Evolutionary conservation across 371 early-diverging fungal species (phyloP), one percentile per base, ranked within the genome.

Genomic region (Quaeritorhiza haematococci): DNA sequence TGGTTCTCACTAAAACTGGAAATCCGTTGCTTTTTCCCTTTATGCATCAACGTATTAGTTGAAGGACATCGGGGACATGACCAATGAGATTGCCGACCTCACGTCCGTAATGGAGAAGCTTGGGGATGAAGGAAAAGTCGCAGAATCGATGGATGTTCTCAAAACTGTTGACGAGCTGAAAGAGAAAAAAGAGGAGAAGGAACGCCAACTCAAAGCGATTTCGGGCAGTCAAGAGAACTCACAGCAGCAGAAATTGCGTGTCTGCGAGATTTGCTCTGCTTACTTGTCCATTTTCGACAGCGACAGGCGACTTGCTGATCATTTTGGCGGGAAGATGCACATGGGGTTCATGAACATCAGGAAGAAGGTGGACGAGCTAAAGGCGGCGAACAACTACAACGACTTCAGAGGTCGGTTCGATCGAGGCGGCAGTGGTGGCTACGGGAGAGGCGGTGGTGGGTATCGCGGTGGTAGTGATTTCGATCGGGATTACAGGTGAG

Each of bases 181-280:
- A 64, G 61, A 33, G 56, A 21, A 30, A 27, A 24, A 66, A 53
- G 58, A 63, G 50, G 73, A 70, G 49, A 48, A 68, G 13, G n/a
- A n/a, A n/a, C n/a, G n/a, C n/a, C n/a, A n/a, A n/a, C n/a, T n/a
- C n/a, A 67, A 75, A 49, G 51, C 44, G 23, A 49, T 61, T 6
- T 50, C 56, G 15, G 67, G 62, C 42, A 49, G 58, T n/a, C 71
- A 68, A 19, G 49, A 61, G 3, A 63, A 56, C 24, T 62, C 63
- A 17, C 72, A 71, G 54, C 68, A 74, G 46, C 71, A 72, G 48
- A 73, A 74, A 55, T 64, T 77, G 24, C 71, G 78, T 6, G 78
- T 78, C 3, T 78, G 78, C 58, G 73, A 74, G 24, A 62, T 69
- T 3, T 78, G 78, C 59, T 66, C 70, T 35, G 75, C 78, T 8